A percentile compares a stretch with the other conserved stretches of the same genome.
Evolutionary conservation across 2,329 filamentous ascomycete species (phyloP).

Genomic region (Cladosporium phlei): DNA sequence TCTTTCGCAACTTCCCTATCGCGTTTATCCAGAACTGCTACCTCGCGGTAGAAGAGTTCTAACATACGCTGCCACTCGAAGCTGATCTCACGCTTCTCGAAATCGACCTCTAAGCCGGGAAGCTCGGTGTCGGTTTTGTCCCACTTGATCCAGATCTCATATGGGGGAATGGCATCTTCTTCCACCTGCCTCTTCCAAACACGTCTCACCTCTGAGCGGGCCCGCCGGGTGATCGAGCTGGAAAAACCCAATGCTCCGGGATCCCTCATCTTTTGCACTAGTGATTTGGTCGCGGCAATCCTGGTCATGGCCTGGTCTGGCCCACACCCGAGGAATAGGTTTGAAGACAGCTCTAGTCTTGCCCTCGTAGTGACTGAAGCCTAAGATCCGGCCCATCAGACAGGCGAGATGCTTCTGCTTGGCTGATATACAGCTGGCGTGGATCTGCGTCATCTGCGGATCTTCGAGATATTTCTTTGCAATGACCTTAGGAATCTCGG

Average conservation of each 20-base stretch:
- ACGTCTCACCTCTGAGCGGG: neutral
- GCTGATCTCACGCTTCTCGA: neutral
- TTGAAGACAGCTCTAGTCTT: neutral
- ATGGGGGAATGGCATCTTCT: neutral
- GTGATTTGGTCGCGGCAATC: neutral
- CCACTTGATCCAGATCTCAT: neutral
- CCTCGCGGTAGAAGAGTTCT: neutral
- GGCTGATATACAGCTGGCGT: neutral
- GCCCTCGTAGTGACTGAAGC: neutral
- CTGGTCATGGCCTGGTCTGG: no score
- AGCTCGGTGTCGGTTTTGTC: neutral
- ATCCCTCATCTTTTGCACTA: neutral
- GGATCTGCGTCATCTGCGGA: neutral
- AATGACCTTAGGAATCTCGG: neutral
- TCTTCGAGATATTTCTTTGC: neutral
- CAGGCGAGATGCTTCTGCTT: neutral
- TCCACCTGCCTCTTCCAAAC: no score
- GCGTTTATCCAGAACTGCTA: conserved; percentile 24
- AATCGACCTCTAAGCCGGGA: neutral
- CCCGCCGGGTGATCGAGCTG: neutral
- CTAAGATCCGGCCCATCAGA: neutral
- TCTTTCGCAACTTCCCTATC: no score
- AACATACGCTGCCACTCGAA: neutral
- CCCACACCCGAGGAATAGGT: neutral
- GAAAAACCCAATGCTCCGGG: neutral